Evolutionary conservation across 2,329 filamentous ascomycete species (phyloP).

Genomic region (Trichothecium roseum): DNA sequence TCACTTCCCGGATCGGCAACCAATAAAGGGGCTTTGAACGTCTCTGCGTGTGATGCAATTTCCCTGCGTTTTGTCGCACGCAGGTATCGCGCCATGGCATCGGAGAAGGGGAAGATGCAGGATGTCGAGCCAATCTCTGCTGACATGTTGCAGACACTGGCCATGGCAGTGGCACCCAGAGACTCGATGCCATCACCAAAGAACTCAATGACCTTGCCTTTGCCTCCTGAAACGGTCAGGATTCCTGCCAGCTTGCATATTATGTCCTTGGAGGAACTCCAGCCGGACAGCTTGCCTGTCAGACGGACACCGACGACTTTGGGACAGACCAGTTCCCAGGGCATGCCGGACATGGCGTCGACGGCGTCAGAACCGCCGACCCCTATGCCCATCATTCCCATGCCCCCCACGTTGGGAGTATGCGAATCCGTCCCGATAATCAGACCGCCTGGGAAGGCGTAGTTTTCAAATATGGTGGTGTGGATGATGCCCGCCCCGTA

Average conservation of each 20-base stretch:
- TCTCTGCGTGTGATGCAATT: slow-evolving; percentile 77
- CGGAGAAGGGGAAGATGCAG: slow-evolving; percentile 94
- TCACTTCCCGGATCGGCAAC: no score
- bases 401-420: slow-evolving; percentile 87
- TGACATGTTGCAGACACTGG: slow-evolving; percentile 65
- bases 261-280: slow-evolving; percentile 91
- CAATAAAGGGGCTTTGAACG: no score
- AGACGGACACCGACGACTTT: slow-evolving; percentile 96
- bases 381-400: slow-evolving; percentile 90
- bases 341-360: slow-evolving; percentile 93
- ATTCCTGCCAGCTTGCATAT: slow-evolving; percentile 97
- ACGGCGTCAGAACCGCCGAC: slow-evolving; percentile 81
- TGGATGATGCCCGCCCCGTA: slow-evolving; percentile 99
- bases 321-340: slow-evolving; percentile 96
- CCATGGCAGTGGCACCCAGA: slow-evolving; percentile 79
- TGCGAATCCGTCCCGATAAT: slow-evolving; percentile 97
- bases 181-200: slow-evolving; percentile 61
- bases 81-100: slow-evolving; percentile 95
- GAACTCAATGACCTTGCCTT: slow-evolving; percentile 81
- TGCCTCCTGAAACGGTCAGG: slow-evolving; percentile 95
- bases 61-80: slow-evolving; percentile 78
- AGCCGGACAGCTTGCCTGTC: slow-evolving; percentile 79
- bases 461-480: slow-evolving; percentile 97
- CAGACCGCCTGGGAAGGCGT: slow-evolving; percentile 96
- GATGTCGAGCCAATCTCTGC: slow-evolving; percentile 79